Base-by-base conservation (phyloP, 2,329 filamentous ascomycete genomes). In the Fonsecaea pedrosoi region DNA sequence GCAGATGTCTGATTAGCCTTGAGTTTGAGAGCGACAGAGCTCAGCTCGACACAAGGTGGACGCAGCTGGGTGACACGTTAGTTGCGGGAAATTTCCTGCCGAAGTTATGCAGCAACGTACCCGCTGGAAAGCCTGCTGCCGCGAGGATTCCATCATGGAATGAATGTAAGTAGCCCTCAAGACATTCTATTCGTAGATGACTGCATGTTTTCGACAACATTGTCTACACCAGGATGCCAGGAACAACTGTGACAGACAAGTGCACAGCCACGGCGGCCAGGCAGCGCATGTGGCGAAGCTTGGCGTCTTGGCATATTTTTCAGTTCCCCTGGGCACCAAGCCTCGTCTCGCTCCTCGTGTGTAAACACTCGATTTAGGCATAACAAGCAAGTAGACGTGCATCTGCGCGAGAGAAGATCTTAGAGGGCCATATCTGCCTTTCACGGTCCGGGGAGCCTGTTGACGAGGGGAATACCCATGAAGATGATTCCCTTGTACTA, bases 1-100 rank as follows among this genome's bases (percentile, higher is more conserved):
- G 79, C 73, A 25, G 80, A 79, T 15, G 74, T 76, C 63, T 82
- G 80, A 40, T 78, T 79, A 38, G 80, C 81, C 56, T 82, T 80
- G 64, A 87, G 81, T 50, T 77, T 78, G 15, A 88, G 76, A 9
- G 83, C 83, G 56, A 81, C 77, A 55, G 87, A 83, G 69, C 85
- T 85, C 40, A 89, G 80, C 54, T 84, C 81, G 38, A 89, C 83
- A 72, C 87, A 89, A 64, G 81, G 79, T 58, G 83, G 81, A 70
- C 87, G 88, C 63, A 90, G 80, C 84, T 78, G 67, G 78, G 73
- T 32, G 37, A 53, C 38, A 7, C 10, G n/a, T 54, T 18, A 58
- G 45, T 25, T 5, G 21, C 10, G 45, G 45, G 50, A 18, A 37
- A 50, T n/a, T 62, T n/a, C 15, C 30, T 37, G 21, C 15, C 30